A percentile compares a stretch with the other conserved stretches of the same genome.
These are phyloP conservation scores for Hamamelis virginiana DNA, from an alignment of 164 flowering plant genomes.

Conservation along the genomic window DNA sequence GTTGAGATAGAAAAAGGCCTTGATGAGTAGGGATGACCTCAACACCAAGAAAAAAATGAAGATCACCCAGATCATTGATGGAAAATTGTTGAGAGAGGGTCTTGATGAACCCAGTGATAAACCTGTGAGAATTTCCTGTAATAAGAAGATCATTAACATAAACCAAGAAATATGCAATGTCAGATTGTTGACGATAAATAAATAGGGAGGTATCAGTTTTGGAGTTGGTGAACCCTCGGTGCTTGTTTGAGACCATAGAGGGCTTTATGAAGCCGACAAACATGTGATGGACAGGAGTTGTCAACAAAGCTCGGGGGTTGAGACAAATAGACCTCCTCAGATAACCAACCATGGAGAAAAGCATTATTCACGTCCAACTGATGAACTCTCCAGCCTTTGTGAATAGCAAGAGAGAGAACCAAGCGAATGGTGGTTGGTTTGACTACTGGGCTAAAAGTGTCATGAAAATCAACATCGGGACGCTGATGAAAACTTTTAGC, in stretches of 20 bases:
- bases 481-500: background rate
- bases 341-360: background rate
- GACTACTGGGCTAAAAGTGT: background rate
- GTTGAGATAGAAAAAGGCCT: background rate
- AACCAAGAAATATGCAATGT: too few relatives aligned
- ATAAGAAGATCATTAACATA: too few relatives aligned
- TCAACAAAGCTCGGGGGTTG: background rate
- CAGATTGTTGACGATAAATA: too few relatives aligned
- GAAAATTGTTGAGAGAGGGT: too few relatives aligned
- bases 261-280: background rate
- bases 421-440: background rate
- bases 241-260: constrained; percentile 6
- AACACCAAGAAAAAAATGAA: background rate
- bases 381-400: background rate
- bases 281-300: background rate
- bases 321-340: background rate
- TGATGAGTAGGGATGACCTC: background rate
- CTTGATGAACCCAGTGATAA: too few relatives aligned
- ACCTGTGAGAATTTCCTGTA: too few relatives aligned
- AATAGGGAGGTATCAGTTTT: too few relatives aligned
- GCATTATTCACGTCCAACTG: constrained; percentile 1
- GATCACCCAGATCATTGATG: background rate
- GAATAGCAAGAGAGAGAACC: background rate
- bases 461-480: background rate
- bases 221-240: background rate